These are phyloP conservation scores for Talaromyces atroroseus DNA, from an alignment of 2,329 filamentous ascomycete species.

Conservation along the genomic window DNA sequence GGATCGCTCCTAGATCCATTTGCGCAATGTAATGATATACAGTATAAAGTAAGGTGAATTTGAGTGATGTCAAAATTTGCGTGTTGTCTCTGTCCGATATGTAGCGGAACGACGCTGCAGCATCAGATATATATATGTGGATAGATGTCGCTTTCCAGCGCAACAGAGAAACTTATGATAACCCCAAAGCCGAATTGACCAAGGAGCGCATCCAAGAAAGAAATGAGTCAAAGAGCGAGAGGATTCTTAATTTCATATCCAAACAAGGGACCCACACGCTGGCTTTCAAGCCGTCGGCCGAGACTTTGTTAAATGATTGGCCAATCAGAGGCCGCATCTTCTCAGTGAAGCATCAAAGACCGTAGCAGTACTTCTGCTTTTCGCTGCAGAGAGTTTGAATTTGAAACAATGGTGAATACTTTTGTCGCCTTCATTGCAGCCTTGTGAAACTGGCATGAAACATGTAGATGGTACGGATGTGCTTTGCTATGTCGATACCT, in stretches of 20 bases:
- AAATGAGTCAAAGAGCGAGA: not conserved
- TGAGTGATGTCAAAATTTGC: not conserved
- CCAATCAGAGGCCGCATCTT: not conserved
- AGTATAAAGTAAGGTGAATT: not conserved
- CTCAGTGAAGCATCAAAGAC: too few relatives aligned
- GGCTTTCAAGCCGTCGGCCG: too few relatives aligned
- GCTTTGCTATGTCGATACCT: too few relatives aligned
- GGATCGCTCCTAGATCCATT: not conserved
- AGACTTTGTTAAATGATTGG: not conserved
- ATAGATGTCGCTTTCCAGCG: not conserved
- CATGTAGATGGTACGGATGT: too few relatives aligned
- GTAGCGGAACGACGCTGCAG: not conserved
- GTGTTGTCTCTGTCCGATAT: not conserved
- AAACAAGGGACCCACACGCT: not conserved
- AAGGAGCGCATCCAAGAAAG: not conserved
- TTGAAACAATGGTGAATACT: not conserved
- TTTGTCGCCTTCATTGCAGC: not conserved
- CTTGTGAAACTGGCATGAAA: not conserved
- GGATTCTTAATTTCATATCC: not conserved
- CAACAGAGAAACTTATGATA: not conserved
- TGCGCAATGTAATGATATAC: not conserved
- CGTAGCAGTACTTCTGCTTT: too few relatives aligned
- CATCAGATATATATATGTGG: not conserved
- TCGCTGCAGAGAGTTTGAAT: not conserved
- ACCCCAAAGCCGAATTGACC: not conserved